Conservation (phyloP, 2,329 filamentous ascomycete species). For the Massarina eburnea region DNA sequence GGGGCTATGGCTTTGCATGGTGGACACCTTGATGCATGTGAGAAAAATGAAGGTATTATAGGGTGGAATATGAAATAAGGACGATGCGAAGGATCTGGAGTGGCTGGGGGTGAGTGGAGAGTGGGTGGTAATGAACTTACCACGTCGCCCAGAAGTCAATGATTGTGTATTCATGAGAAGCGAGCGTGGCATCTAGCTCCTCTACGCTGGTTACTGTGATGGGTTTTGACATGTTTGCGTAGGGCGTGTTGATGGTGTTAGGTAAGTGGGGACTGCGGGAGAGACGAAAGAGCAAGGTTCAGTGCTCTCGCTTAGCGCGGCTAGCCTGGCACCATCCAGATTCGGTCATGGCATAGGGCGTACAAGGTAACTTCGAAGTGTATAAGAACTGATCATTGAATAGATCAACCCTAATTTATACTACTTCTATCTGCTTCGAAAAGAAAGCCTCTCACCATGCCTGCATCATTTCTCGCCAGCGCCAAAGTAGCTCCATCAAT, state of each 20-base stretch:
- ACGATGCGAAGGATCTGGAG: not conserved
- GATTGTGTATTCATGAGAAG: constrained; percentile 3
- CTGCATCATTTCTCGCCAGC: not conserved
- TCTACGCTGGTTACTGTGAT: not conserved
- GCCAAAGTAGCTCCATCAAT: not conserved
- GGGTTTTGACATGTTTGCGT: constrained; percentile 3
- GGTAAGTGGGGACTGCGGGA: not conserved
- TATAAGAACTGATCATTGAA: not conserved
- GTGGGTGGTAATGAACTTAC: constrained; percentile 2
- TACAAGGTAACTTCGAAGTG: not conserved
- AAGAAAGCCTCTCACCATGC: not conserved
- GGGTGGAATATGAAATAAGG: not conserved
- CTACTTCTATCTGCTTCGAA: not conserved
- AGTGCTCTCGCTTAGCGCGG: not conserved
- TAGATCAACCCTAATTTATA: not conserved
- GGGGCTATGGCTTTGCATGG: constrained; percentile 57
- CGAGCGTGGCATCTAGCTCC: constrained; percentile 2
- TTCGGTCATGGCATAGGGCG: too few relatives aligned
- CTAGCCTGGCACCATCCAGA: too few relatives aligned
- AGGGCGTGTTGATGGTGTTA: too few relatives aligned
- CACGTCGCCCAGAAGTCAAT: constrained; percentile 13
- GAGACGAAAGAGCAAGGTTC: not conserved
- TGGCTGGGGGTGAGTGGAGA: too few relatives aligned
- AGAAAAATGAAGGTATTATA: constrained; percentile 16
- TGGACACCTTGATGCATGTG: constrained; percentile 54